phyloP scores from a whole-genome alignment of 306 rosid genomes.

The Pyrus communis region DNA sequence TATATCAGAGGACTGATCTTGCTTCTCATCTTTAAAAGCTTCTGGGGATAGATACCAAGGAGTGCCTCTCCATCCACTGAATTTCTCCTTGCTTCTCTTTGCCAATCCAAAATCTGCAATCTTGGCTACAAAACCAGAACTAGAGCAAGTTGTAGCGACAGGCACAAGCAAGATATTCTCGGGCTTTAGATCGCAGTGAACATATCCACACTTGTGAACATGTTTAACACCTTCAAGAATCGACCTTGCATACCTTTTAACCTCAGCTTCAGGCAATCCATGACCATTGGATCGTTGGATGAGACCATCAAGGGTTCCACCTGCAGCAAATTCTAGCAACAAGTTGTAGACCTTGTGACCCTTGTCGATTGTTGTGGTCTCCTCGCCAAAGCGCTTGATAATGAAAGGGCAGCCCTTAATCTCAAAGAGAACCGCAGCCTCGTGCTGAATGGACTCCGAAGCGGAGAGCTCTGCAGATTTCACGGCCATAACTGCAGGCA shows the following conservation, averaged over 20 bases:
- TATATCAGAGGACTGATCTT: constrained; percentile 18
- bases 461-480: background rate
- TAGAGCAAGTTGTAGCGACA: background rate
- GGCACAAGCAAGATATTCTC: constrained; percentile 6
- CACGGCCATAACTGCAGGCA: background rate
- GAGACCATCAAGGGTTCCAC: constrained; percentile 18
- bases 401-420: background rate
- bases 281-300: constrained; percentile 4
- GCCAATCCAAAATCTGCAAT: constrained; percentile 27
- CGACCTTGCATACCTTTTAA: background rate
- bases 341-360: constrained; percentile 18
- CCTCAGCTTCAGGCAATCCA: background rate
- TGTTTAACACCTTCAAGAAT: constrained; percentile 3
- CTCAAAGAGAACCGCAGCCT: background rate
- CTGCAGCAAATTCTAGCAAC: constrained; percentile 24
- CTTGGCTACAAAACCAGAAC: constrained; percentile 14
- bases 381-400: constrained; percentile 11
- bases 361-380: background rate
- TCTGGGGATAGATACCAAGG: constrained; percentile 22
- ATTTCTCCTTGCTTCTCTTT: constrained; percentile 4
- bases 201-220: background rate
- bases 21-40: constrained; percentile 3
- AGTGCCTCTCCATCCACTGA: constrained; percentile 16
- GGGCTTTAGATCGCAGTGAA: constrained; percentile 9
- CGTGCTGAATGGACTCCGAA: background rate